These are phyloP conservation scores for Linnemannia exigua DNA, from an alignment of 192 early-diverging fungal species.

Conservation along the genomic window DNA sequence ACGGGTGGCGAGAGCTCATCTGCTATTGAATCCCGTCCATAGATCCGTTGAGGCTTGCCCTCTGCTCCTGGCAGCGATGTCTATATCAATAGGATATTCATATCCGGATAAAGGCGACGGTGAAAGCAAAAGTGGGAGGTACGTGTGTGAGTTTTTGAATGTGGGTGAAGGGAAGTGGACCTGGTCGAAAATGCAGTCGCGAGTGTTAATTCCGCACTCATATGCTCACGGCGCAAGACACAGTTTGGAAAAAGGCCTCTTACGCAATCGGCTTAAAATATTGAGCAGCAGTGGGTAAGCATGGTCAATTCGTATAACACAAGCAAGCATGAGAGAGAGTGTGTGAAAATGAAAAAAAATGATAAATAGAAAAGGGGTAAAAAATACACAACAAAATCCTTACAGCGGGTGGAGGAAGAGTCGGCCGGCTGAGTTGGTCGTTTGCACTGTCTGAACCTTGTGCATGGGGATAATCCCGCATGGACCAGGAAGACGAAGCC, in stretches of 20 bases:
- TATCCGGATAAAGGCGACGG: background rate
- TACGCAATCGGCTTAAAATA: background rate
- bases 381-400: conserved; percentile 23
- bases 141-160: too few species aligned
- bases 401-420: conserved; percentile 56
- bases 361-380: background rate
- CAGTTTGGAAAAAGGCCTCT: background rate
- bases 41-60: conserved; percentile 26
- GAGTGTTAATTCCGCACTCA: conserved; percentile 6
- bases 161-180: background rate
- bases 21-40: conserved; percentile 39
- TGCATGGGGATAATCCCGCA: conserved; percentile 33
- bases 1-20: conserved; percentile 35
- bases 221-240: background rate
- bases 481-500: conserved; percentile 18
- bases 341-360: conserved; percentile 3
- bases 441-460: conserved; percentile 13
- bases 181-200: conserved; percentile 1
- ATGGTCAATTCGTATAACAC: conserved; percentile 1
- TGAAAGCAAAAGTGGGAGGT: too few species aligned
- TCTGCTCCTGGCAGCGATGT: conserved; percentile 34
- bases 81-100: conserved; percentile 11
- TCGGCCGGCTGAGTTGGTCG: conserved; percentile 33
- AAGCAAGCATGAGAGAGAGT: background rate
- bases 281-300: conserved; percentile 15